Evolutionary conservation across 371 early-diverging fungal species (phyloP), one percentile per base, ranked within the genome.

Genomic region (Circinella minor): DNA sequence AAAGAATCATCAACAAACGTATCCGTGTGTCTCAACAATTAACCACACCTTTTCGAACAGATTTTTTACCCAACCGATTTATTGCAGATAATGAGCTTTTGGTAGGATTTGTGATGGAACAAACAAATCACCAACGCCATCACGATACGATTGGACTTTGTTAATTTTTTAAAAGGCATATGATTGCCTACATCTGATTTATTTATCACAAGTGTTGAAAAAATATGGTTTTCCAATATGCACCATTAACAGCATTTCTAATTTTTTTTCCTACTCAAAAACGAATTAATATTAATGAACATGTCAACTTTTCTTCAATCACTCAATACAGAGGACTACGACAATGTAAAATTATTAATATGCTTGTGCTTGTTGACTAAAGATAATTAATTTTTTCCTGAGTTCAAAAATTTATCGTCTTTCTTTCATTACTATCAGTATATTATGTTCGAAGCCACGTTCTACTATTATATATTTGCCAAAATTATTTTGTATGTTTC

Each of bases 251-350:
- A 15, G 14, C 66, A 61, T 62, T 13, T 11, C 11, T 15, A 15
- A 18, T 4, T 61, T 75, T 77, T 77, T 74, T 36, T 4, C 8
- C n/a, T 7, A 74, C 73, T 1, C 14, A 57, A 4, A 47, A 75
- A 9, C 48, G 4, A 10, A 54, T 75, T 36, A 65, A 71, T n/a
- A 59, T 74, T 55, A 80, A 76, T 59, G 75, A 72, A 36, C 38
- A 63, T 36, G 11, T 77, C 0, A 59, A 67, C 14, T 0, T 2
- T 27, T 27, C 17, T 3, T 43, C 72, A 46, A 37, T 74, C 18
- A 6, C 17, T 1, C 77, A 77, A 48, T 18, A 38, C 4, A 61
- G 74, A 49, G 80, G 76, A 2, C 57, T 80, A 2, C 65, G 69
- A 0, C 76, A 80, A 65, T 73, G 75, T 0, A 74, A 77, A 27